Evolutionary conservation across 108 stramenopile genomes (phyloP).

Genomic region (Cylindrotheca fusiformis): DNA sequence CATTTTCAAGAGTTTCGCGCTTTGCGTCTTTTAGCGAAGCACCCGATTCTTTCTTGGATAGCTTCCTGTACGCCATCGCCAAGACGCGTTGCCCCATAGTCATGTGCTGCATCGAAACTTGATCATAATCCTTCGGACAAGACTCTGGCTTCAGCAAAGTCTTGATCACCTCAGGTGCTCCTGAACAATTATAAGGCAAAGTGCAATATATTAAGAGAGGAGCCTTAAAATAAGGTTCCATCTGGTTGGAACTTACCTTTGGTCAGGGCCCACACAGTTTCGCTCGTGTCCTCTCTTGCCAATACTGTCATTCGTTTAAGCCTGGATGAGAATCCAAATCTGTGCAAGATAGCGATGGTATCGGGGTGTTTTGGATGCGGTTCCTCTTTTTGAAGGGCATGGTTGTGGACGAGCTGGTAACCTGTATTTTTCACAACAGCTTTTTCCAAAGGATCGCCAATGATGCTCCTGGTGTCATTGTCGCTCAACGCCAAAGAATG

Average conservation of each 20-base stretch:
- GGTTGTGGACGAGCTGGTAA: constrained; percentile 59
- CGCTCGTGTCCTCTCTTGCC: constrained; percentile 32
- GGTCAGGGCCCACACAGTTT: constrained; percentile 48
- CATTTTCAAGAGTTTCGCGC: constrained; percentile 58
- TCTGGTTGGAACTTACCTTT: constrained; percentile 78
- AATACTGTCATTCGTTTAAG: constrained; percentile 89
- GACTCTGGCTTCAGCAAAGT: constrained; percentile 51
- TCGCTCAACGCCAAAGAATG: constrained; percentile 73
- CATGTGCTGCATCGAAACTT: constrained; percentile 82
- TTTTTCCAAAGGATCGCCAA: constrained; percentile 94
- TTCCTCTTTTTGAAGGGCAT: constrained; percentile 29
- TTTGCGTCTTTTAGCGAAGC: constrained; percentile 31
- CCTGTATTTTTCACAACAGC: constrained; percentile 83
- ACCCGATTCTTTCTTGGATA: constrained; percentile 6
- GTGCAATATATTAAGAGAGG: too few relatives aligned
- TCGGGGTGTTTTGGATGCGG: constrained; percentile 5
- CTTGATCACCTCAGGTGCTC: constrained; percentile 89
- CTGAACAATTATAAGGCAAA: too few relatives aligned
- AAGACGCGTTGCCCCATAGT: constrained; percentile 79
- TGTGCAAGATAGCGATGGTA: constrained; percentile 47
- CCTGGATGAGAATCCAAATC: constrained; percentile 84
- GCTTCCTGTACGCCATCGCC: constrained; percentile 69
- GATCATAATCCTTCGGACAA: constrained; percentile 74
- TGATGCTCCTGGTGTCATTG: constrained; percentile 27
- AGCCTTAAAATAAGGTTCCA: too few relatives aligned